These are phyloP conservation scores for Bidens hawaiensis DNA, from an alignment of 140 eudicot genomes.

Conservation along the genomic window DNA sequence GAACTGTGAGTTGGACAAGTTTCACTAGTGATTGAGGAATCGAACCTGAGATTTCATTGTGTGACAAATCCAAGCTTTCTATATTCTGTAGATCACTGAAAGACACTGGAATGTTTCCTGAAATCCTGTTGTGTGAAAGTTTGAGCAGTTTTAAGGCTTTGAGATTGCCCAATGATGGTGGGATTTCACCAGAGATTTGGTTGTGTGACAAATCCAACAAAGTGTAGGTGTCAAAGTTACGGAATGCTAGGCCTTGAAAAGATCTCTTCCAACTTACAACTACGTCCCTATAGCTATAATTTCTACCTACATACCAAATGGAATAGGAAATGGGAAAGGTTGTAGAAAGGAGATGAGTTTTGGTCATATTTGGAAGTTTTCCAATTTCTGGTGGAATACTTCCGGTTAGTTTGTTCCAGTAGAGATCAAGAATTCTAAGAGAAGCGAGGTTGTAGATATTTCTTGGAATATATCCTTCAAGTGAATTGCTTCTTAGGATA, in stretches of 20 bases:
- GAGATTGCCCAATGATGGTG: conserved; percentile 40
- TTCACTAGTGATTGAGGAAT: conserved; percentile 43
- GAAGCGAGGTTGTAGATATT: conserved; percentile 29
- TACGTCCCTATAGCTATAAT: too few relatives aligned
- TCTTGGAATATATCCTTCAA: conserved; percentile 37
- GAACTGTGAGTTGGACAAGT: conserved; percentile 19
- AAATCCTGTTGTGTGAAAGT: conserved; percentile 39
- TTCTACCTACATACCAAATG: too few relatives aligned
- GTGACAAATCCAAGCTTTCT: conserved; percentile 52
- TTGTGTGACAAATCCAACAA: conserved; percentile 46
- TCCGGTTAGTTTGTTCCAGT: conserved; percentile 33
- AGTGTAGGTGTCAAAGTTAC: conserved; percentile 35
- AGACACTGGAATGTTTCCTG: conserved; percentile 43
- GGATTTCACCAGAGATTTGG: conserved; percentile 36
- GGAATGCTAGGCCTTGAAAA: conserved; percentile 29
- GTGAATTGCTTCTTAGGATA: conserved; percentile 39
- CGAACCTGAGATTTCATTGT: conserved; percentile 33
- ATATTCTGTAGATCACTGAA: conserved; percentile 34
- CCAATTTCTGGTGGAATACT: conserved; percentile 34
- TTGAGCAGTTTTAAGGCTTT: conserved; percentile 46
- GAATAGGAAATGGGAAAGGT: conserved; percentile 28
- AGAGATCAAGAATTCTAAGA: conserved; percentile 51
- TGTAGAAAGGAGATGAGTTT: conserved; percentile 23
- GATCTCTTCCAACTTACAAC: conserved; percentile 44
- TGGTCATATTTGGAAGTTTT: conserved; percentile 35